Conservation (phyloP, 2,329 filamentous ascomycete species). For the Cladophialophora bantiana region DNA sequence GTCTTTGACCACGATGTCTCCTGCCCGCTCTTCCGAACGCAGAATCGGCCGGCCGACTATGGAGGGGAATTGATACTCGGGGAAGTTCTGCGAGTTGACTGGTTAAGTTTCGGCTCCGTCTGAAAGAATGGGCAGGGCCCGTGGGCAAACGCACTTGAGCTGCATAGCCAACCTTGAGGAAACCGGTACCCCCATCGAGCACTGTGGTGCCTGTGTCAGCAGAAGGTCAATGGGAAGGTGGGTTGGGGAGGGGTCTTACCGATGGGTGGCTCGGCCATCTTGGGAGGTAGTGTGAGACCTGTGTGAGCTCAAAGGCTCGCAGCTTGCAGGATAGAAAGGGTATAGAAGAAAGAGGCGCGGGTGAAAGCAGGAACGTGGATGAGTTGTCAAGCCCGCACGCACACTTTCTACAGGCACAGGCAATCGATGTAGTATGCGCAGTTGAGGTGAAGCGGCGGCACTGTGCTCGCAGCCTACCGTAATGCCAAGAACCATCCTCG, state of each 20-base stretch:
- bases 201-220: slow-evolving; percentile 64
- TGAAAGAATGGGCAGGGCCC: background rate
- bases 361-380: background rate
- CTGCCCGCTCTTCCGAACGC: slow-evolving; percentile 88
- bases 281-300: slow-evolving; percentile 22
- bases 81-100: slow-evolving; percentile 77
- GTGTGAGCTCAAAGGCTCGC: background rate
- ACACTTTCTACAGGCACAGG: background rate
- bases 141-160: slow-evolving; percentile 69
- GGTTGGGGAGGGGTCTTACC: slow-evolving; percentile 45
- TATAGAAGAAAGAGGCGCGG: background rate
- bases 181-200: slow-evolving; percentile 99
- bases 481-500: slow-evolving; percentile 2
- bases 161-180: slow-evolving; percentile 99
- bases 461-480: slow-evolving; percentile 9
- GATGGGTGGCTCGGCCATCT: slow-evolving; percentile 59
- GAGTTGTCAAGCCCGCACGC: background rate
- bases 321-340: background rate
- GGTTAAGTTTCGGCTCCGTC: slow-evolving; percentile 28
- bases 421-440: slow-evolving; percentile 16
- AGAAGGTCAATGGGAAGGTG: slow-evolving; percentile 29
- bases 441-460: slow-evolving; percentile 12
- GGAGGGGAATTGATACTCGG: slow-evolving; percentile 96
- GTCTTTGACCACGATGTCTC: slow-evolving; percentile 82
- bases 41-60: slow-evolving; percentile 98